These are phyloP conservation scores for Entophlyctis helioformis DNA, from an alignment of 192 early-diverging fungal genomes.

Conservation along the genomic window DNA sequence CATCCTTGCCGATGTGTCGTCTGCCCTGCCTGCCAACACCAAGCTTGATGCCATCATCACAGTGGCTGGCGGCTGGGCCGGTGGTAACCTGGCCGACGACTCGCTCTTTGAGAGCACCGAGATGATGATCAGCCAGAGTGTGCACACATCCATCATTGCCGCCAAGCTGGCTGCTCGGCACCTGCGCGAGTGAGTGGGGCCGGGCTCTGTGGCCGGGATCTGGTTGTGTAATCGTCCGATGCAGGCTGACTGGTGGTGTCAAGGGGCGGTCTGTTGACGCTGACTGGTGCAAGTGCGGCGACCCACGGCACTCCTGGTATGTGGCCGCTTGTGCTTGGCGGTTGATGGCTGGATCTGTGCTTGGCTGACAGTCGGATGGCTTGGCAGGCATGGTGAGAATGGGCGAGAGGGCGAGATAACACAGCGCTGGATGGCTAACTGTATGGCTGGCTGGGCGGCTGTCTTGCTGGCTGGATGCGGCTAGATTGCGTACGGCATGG, in stretches of 20 bases:
- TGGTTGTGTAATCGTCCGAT: too few species aligned
- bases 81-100: conserved; percentile 64
- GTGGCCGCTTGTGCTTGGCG: background rate
- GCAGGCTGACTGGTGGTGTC: too few species aligned
- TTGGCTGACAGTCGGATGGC: too few species aligned
- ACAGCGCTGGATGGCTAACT: too few species aligned
- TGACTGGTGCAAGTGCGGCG: conserved; percentile 70
- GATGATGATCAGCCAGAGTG: conserved; percentile 69
- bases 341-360: too few species aligned
- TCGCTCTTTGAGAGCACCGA: conserved; percentile 57
- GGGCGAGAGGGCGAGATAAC: too few species aligned
- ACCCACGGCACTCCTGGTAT: conserved; percentile 50
- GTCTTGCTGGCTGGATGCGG: too few species aligned
- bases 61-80: conserved; percentile 93
- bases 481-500: conserved; percentile 84
- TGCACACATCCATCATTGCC: conserved; percentile 75
- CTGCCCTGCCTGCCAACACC: conserved; percentile 4
- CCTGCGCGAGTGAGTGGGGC: conserved; percentile 48
- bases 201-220: too few species aligned
- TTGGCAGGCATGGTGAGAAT: too few species aligned
- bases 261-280: conserved; percentile 57
- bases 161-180: conserved; percentile 60
- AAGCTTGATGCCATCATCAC: conserved; percentile 78
- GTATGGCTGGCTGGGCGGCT: too few species aligned
- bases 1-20: background rate